Conservation (phyloP, 2,329 filamentous ascomycete species). For the Trichophyton schoenleinii region DNA sequence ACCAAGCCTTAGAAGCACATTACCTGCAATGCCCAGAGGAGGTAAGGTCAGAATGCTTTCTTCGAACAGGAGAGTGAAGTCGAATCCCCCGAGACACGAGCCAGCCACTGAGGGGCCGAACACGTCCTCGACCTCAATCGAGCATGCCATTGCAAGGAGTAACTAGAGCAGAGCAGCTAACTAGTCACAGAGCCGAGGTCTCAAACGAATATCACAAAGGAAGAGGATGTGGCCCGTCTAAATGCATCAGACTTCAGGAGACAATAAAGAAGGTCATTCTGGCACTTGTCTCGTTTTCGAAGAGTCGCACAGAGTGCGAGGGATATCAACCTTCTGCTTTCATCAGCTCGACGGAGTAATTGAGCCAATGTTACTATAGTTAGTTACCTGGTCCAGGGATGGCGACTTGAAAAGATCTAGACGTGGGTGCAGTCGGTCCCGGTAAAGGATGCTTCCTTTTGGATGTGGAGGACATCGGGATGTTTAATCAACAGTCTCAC, state of each 20-base stretch:
- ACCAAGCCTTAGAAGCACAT: background rate
- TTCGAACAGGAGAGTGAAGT: slow-evolving; percentile 24
- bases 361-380: background rate
- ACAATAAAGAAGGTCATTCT: background rate
- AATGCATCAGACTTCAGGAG: background rate
- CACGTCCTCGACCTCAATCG: slow-evolving; percentile 13
- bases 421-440: background rate
- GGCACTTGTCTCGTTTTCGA: background rate
- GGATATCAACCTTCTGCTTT: background rate
- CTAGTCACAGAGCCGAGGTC: background rate
- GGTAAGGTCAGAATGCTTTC: slow-evolving; percentile 17
- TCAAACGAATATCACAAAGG: background rate
- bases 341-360: background rate
- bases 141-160: slow-evolving; percentile 6
- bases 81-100: slow-evolving; percentile 19
- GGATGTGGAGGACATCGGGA: background rate
- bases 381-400: background rate
- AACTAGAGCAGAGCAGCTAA: background rate
- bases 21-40: slow-evolving; percentile 6
- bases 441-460: background rate
- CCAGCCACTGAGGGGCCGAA: slow-evolving; percentile 20
- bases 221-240: background rate
- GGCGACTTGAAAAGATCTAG: background rate
- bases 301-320: background rate
- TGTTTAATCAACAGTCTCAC: too few species aligned